These are phyloP conservation scores for Eutypa lata DNA, from an alignment of 2,329 filamentous ascomycete species.

Conservation along the genomic window DNA sequence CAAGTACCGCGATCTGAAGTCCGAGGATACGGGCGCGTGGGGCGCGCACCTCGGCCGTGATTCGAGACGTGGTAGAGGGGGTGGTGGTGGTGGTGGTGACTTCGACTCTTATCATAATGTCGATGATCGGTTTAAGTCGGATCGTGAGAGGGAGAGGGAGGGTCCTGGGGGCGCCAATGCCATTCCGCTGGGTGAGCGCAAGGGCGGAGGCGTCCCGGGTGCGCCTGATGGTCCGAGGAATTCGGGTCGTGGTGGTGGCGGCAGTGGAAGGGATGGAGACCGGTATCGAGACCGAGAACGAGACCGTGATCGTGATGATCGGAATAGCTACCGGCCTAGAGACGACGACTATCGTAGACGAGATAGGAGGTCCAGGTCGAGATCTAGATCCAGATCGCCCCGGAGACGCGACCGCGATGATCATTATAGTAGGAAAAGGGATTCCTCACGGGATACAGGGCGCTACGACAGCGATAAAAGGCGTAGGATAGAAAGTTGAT, in stretches of 20 bases:
- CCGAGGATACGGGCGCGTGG: slow-evolving; percentile 89
- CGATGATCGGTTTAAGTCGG: slow-evolving; percentile 68
- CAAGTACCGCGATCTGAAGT: slow-evolving; percentile 82
- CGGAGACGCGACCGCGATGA: slow-evolving; percentile 34
- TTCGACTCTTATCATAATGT: slow-evolving; percentile 42
- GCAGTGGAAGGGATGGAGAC: slow-evolving; percentile 20
- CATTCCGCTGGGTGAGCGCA: slow-evolving; percentile 64
- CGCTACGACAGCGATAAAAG: slow-evolving; percentile 59
- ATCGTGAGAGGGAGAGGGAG: slow-evolving; percentile 46
- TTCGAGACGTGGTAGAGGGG: slow-evolving; percentile 30
- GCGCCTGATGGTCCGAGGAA: slow-evolving; percentile 38
- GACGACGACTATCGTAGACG: slow-evolving; percentile 30
- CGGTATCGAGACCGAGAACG: slow-evolving; percentile 21
- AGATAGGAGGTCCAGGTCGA: slow-evolving; percentile 36
- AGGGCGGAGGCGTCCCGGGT: slow-evolving; percentile 34
- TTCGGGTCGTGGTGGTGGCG: slow-evolving; percentile 20
- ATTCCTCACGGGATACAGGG: slow-evolving; percentile 52
- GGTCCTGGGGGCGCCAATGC: slow-evolving; percentile 64
- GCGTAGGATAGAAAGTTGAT: slow-evolving; percentile 45
- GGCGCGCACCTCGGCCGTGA: slow-evolving; percentile 45
- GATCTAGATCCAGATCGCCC: slow-evolving; percentile 54
- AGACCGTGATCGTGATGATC: slow-evolving; percentile 26
- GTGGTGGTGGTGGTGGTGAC: slow-evolving; percentile 31
- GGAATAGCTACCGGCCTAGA: slow-evolving; percentile 28
- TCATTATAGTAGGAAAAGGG: slow-evolving; percentile 54